Conservation (phyloP, 441 rosid genomes). For the Metrosideros polymorpha region DNA sequence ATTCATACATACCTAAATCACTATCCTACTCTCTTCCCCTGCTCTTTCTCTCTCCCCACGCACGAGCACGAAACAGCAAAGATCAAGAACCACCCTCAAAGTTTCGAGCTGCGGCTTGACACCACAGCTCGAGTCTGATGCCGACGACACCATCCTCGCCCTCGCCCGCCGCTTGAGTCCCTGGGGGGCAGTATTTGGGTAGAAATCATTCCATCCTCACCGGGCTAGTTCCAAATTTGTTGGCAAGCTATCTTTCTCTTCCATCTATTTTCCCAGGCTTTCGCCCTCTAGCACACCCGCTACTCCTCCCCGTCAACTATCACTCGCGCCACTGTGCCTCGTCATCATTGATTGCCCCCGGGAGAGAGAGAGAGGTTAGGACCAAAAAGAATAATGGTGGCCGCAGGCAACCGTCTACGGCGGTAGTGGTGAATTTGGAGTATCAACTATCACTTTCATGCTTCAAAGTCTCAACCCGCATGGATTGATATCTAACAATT, state of each 20-base stretch:
- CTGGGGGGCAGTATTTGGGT: neutral
- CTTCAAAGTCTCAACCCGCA: neutral
- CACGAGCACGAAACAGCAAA: neutral
- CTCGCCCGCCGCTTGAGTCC: neutral
- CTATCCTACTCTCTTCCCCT: too few species aligned
- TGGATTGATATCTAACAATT: neutral
- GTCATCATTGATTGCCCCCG: neutral
- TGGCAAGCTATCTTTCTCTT: neutral
- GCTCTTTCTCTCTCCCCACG: neutral
- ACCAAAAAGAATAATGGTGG: neutral
- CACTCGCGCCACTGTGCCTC: neutral
- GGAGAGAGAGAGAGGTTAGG: neutral
- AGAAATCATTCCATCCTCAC: neutral
- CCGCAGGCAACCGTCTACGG: neutral
- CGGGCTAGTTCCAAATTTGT: neutral
- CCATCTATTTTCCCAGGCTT: neutral
- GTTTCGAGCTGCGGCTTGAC: neutral
- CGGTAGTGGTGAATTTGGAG: neutral
- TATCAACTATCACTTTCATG: neutral
- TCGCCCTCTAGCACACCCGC: neutral
- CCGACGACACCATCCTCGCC: neutral
- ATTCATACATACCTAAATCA: neutral
- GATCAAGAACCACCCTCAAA: neutral
- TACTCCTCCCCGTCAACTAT: neutral
- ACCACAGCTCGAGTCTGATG: fast-evolving